Evolutionary conservation across 1,284 basidiomycete species (phyloP).

Genomic region (Neonothopanus nambi): DNA sequence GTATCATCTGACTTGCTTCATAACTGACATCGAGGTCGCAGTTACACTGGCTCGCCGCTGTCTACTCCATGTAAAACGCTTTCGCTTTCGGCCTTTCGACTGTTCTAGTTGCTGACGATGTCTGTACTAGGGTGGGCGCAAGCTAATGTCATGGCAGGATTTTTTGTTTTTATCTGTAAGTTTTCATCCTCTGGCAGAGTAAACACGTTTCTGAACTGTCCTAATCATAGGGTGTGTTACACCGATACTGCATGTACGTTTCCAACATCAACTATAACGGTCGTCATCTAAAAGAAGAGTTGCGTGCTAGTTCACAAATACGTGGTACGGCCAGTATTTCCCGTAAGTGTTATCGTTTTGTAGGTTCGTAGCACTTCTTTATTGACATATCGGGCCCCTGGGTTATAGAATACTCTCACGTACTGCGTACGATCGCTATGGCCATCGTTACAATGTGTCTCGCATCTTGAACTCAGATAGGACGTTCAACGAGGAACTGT

Average conservation of each 20-base stretch:
- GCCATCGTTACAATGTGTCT: constrained; percentile 65
- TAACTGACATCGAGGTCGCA: constrained; percentile 11
- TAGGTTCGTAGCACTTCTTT: neutral
- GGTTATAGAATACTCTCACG: constrained; percentile 49
- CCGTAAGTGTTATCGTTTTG: constrained; percentile 34
- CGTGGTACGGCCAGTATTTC: constrained; percentile 62
- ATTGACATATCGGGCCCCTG: neutral
- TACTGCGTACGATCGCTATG: constrained; percentile 63
- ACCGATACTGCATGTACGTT: constrained; percentile 58
- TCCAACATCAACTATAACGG: neutral
- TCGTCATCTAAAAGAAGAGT: neutral
- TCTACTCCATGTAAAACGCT: constrained; percentile 46
- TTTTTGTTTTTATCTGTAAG: constrained; percentile 68
- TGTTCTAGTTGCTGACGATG: constrained; percentile 1
- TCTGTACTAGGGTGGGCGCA: constrained; percentile 54
- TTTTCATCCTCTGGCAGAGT: constrained; percentile 1
- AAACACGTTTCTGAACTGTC: neutral
- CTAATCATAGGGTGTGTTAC: constrained; percentile 58
- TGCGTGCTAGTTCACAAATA: constrained; percentile 51
- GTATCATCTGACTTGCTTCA: neutral
- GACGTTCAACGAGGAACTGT: constrained; percentile 63
- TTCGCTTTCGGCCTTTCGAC: neutral
- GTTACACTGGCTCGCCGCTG: constrained; percentile 52
- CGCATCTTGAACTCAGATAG: constrained; percentile 60
- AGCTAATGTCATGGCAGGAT: constrained; percentile 77